Conservation (phyloP, 164 flowering plant species). For the Chimonanthus salicifolius region DNA sequence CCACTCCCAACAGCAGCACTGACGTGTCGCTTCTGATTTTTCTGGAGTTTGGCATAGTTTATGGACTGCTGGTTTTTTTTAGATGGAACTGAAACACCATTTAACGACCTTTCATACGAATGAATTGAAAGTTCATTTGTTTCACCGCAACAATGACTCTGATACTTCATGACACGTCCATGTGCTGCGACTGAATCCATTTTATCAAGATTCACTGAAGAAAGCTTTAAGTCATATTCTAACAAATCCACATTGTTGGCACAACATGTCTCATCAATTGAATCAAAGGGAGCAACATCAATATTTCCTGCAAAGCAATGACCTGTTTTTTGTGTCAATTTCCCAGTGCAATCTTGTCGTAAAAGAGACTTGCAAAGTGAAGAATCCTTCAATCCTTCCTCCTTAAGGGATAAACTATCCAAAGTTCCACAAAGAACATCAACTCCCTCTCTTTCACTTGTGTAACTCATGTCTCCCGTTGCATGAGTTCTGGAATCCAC, state of each 20-base stretch:
- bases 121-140: constrained; percentile 5
- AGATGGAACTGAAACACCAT: constrained; percentile 18
- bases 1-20: constrained; percentile 71
- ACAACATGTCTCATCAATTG: background rate
- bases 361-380: constrained; percentile 12
- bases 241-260: background rate
- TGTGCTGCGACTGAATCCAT: constrained; percentile 2
- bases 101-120: constrained; percentile 19
- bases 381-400: constrained; percentile 17
- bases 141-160: constrained; percentile 23
- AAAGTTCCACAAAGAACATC: constrained; percentile 9
- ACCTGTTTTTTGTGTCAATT: constrained; percentile 7
- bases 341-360: constrained; percentile 14
- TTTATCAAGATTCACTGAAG: background rate
- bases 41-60: constrained; percentile 19
- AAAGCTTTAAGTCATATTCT: background rate
- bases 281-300: background rate
- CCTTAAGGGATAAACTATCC: constrained; percentile 4
- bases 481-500: constrained; percentile 12
- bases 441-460: constrained; percentile 5
- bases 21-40: constrained; percentile 42
- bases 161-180: constrained; percentile 6
- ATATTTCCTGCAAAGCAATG: background rate
- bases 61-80: constrained; percentile 14
- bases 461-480: constrained; percentile 7